Evolutionary conservation across 306 rosid genomes (phyloP).

Genomic region (Cucurbita maxima): DNA sequence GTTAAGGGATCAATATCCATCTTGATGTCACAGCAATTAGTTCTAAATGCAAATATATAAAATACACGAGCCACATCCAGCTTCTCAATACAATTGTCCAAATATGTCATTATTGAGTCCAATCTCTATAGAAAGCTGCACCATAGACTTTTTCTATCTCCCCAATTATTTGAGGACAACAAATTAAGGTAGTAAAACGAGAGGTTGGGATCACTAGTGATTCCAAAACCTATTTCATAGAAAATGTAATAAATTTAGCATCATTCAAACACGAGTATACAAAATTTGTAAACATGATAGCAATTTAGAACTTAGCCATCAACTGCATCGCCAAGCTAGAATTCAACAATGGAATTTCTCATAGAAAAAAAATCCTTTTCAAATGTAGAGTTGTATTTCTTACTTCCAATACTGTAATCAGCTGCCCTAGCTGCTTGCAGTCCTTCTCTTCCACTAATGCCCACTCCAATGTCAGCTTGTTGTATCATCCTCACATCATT

Average conservation of each 20-base stretch:
- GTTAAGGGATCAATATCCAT: neutral
- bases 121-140: neutral
- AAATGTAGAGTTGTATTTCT: conserved; percentile 11
- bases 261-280: neutral
- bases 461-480: conserved; percentile 95
- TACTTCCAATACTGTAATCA: conserved; percentile 96
- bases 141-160: neutral
- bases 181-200: neutral
- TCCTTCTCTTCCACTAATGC: conserved; percentile 99
- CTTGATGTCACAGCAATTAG: neutral
- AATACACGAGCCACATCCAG: neutral
- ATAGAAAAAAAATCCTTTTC: neutral
- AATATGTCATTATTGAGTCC: neutral
- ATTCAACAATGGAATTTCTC: neutral
- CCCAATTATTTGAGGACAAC: neutral
- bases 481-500: conserved; percentile 99
- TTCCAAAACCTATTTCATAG: neutral
- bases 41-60: neutral
- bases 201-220: neutral
- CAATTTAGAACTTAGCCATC: neutral
- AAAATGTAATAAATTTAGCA: neutral
- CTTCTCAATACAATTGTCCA: neutral
- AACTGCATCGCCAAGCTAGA: neutral
- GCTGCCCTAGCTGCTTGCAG: conserved; percentile 99
- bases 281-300: neutral